Evolutionary conservation across 2,329 filamentous ascomycete genomes (phyloP).

Genomic region (Diplodia corticola): DNA sequence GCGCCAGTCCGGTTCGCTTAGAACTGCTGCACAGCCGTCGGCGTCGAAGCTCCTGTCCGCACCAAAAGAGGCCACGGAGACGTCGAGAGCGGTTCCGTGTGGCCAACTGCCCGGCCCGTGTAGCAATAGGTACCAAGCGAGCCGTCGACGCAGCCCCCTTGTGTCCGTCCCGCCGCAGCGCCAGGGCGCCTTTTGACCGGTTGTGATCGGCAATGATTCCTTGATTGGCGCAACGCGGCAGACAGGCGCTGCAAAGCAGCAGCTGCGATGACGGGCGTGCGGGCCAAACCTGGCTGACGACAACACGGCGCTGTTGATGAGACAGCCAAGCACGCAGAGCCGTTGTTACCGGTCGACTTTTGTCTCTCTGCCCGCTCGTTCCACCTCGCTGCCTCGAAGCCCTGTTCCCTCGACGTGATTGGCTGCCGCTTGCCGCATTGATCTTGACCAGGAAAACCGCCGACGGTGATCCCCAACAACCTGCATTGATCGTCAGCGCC

Average conservation of each 20-base stretch:
- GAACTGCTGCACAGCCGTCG: background rate
- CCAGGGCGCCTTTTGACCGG: background rate
- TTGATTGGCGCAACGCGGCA: slow-evolving; percentile 1
- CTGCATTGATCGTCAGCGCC: slow-evolving; percentile 10
- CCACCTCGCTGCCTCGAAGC: background rate
- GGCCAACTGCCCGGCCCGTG: background rate
- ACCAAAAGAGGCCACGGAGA: background rate
- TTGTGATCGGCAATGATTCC: slow-evolving; percentile 1
- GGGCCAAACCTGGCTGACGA: background rate
- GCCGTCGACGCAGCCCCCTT: background rate
- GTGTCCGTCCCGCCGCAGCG: background rate
- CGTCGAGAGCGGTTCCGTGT: background rate
- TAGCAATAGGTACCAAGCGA: background rate
- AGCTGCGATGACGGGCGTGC: background rate
- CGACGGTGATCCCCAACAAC: slow-evolving; percentile 1
- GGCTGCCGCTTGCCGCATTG: background rate
- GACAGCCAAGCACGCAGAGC: background rate
- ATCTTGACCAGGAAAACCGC: background rate
- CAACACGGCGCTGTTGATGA: background rate
- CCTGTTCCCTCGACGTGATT: background rate
- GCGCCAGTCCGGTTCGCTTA: background rate
- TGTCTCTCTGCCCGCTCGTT: background rate
- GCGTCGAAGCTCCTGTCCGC: background rate
- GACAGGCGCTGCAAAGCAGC: background rate
- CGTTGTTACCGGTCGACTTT: background rate